phyloP scores from a whole-genome alignment of 2,329 filamentous ascomycete genomes.

The Ophiocordyceps robertsii region DNA sequence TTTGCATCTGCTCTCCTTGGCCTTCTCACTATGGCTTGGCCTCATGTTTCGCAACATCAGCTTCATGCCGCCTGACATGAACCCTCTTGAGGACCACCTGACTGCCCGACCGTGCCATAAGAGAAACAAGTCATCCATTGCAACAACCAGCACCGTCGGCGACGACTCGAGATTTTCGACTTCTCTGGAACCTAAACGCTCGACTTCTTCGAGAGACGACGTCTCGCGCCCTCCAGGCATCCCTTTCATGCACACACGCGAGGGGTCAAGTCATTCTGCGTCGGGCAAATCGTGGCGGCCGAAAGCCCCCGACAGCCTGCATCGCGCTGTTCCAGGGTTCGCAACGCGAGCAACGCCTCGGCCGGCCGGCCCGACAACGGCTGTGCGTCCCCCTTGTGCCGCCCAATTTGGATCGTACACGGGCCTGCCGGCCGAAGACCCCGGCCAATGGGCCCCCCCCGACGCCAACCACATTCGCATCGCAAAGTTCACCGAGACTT shows the following conservation, averaged over 20 bases:
- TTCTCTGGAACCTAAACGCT: slow-evolving; percentile 6
- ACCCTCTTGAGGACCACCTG: slow-evolving; percentile 76
- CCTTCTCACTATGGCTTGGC: slow-evolving; percentile 61
- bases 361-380: no score
- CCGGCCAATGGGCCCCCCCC: slow-evolving; percentile 6
- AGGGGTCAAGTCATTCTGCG: no score
- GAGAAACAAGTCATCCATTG: slow-evolving; percentile 51
- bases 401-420: slow-evolving; percentile 23
- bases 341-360: no score
- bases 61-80: slow-evolving; percentile 81
- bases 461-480: slow-evolving; percentile 19
- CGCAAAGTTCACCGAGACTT: slow-evolving; percentile 39
- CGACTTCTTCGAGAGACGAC: slow-evolving; percentile 21
- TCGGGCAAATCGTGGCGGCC: no score
- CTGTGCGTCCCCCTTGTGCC: no score
- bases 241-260: neutral
- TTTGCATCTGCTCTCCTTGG: slow-evolving; percentile 57
- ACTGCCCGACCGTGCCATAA: slow-evolving; percentile 63
- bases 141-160: slow-evolving; percentile 26
- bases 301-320: no score
- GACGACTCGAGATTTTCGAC: slow-evolving; percentile 48
- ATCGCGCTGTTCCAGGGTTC: no score
- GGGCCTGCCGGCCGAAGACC: slow-evolving; percentile 33
- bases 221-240: slow-evolving; percentile 41
- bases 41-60: slow-evolving; percentile 73